Percentiles rank a stretch among this genome's conserved stretches.
Evolutionary conservation across 495 filamentous ascomycete species (phyloP).

Genomic region (Talaromyces borbonicus): DNA sequence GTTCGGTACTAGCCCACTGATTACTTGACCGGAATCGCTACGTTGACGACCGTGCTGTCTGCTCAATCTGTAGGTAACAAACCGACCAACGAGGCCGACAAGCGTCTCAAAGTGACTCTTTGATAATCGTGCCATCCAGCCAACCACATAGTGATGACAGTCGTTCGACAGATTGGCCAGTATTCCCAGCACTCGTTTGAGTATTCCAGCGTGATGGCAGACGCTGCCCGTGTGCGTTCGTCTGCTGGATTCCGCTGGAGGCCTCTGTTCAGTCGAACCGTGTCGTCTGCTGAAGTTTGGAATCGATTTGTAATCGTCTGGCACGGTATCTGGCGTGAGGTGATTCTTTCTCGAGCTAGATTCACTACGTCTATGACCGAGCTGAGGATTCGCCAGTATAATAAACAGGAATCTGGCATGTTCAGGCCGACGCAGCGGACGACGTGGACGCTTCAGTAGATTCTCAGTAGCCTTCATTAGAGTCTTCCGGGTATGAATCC

Average conservation of each 20-base stretch:
- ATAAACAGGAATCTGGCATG: conserved; percentile 79
- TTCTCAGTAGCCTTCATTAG: conserved; percentile 77
- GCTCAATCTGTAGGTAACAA: conserved; percentile 72
- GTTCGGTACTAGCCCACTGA: conserved; percentile 59
- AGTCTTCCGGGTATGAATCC: conserved; percentile 54
- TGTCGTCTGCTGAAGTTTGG: conserved; percentile 5
- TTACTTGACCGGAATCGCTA: conserved; percentile 40
- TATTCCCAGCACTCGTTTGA: conserved; percentile 78
- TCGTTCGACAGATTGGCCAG: conserved; percentile 65
- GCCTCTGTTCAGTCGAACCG: conserved; percentile 15
- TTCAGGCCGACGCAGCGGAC: conserved; percentile 55
- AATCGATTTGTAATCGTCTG: conserved; percentile 6
- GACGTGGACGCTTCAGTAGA: conserved; percentile 75
- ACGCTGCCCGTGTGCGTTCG: conserved; percentile 23
- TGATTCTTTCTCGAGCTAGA: conserved; percentile 6
- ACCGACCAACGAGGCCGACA: conserved; percentile 68
- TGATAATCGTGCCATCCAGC: conserved; percentile 71
- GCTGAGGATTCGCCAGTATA: conserved; percentile 68
- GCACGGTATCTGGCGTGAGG: conserved; percentile 7
- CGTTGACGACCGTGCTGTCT: conserved; percentile 63
- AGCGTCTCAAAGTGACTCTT: conserved; percentile 56
- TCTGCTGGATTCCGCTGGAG: conserved; percentile 12
- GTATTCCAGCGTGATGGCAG: conserved; percentile 65
- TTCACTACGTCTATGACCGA: conserved; percentile 38
- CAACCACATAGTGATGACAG: conserved; percentile 75